Percentiles rank a stretch among this genome's conserved stretches.
Evolutionary conservation across 768 basidiomycete genomes (phyloP).

Genomic region (Austroboletus festivus): DNA sequence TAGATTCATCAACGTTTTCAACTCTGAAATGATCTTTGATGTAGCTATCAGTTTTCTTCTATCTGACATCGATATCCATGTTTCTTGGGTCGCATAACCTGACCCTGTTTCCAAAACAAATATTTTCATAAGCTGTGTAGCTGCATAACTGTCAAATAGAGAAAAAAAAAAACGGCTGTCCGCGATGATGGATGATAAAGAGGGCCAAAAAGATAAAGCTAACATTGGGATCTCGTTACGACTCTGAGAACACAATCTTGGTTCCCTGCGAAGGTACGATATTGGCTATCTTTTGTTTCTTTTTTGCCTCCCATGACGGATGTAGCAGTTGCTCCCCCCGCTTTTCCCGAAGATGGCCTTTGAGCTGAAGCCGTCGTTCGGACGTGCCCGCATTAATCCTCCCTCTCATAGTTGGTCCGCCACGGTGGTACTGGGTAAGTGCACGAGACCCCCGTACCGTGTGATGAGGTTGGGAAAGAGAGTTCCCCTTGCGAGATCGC

Average conservation of each 20-base stretch:
- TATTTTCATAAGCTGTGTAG: neutral
- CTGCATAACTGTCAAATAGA: neutral
- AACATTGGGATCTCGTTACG: constrained; percentile 8
- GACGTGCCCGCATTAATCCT: too few species aligned
- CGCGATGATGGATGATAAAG: constrained; percentile 3
- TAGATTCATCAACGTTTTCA: neutral
- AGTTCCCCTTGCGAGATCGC: constrained; percentile 14
- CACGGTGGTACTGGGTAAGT: neutral
- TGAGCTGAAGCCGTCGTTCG: too few species aligned
- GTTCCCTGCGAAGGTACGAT: constrained; percentile 73
- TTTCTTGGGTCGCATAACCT: neutral
- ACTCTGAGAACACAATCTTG: constrained; percentile 65
- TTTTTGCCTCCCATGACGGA: constrained; percentile 97
- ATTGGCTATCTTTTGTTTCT: constrained; percentile 61
- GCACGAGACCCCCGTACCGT: neutral
- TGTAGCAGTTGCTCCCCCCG: constrained; percentile 52
- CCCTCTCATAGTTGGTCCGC: neutral
- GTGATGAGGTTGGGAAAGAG: neutral
- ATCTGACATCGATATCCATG: neutral
- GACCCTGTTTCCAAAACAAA: neutral
- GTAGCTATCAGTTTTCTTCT: neutral
- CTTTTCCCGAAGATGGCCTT: constrained; percentile 1
- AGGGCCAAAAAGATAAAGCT: neutral
- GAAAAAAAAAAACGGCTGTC: too few species aligned
- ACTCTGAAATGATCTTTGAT: neutral